phyloP scores from a whole-genome alignment of 345 rosid genomes.

The Lepidium didymum region DNA sequence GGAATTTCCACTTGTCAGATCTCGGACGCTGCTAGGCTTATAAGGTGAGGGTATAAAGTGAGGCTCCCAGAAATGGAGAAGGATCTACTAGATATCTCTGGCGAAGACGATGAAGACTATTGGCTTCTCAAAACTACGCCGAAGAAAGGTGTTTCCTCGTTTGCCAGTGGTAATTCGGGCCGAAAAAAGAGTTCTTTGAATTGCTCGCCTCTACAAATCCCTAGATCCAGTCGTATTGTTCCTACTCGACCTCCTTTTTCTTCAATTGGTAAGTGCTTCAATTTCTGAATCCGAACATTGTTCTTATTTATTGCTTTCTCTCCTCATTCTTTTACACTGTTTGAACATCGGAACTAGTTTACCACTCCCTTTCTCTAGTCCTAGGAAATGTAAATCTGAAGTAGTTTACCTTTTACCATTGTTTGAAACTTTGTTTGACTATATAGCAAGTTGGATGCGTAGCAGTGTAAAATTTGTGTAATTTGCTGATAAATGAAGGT shows the following conservation, averaged over 20 bases:
- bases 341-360: background rate
- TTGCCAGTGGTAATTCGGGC: background rate
- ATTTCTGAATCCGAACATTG: background rate
- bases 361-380: background rate
- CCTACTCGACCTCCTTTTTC: conserved; percentile 26
- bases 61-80: conserved; percentile 38
- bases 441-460: background rate
- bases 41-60: background rate
- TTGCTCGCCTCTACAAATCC: conserved; percentile 62
- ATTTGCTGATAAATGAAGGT: background rate
- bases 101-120: conserved; percentile 54
- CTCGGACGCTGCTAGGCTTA: background rate
- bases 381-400: background rate
- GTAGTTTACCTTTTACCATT: background rate
- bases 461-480: background rate
- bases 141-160: conserved; percentile 20
- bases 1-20: conserved; percentile 2
- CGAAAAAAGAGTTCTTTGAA: conserved; percentile 34
- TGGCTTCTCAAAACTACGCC: conserved; percentile 41
- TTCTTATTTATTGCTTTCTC: background rate
- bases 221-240: conserved; percentile 29
- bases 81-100: conserved; percentile 62
- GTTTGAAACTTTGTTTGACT: background rate
- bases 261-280: conserved; percentile 33
- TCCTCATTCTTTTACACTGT: background rate